Evolutionary conservation across 2,329 filamentous ascomycete genomes (phyloP), one percentile per base, ranked within the genome.

Genomic region (Aaosphaeria pasadenensis): DNA sequence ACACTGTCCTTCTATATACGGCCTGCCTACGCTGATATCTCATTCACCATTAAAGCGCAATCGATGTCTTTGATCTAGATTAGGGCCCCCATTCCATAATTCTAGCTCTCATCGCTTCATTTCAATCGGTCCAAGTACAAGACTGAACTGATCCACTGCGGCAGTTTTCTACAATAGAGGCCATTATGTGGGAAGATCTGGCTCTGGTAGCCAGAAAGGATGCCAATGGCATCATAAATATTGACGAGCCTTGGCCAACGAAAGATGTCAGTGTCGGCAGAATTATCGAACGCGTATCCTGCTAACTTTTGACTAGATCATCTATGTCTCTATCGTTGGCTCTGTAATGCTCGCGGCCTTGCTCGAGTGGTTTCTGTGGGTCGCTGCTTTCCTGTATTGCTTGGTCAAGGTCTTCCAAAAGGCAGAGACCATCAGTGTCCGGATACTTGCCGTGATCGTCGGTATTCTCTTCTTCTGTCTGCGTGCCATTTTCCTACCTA

Each of bases 331-430:
- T 47, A 86, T 96, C 56, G 81, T 96, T 33, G 89, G 89, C 13
- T 71, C 86, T 5, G 77, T 96, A 43, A 90, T 96, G 85, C 62
- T 94, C 28, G 88, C 88, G 50, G 92, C 92, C 2, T 78, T 91
- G 30, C 77, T 97, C 6, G 92, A 97, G 74, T 97, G 94, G 91
- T 85, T 96, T 51, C 81, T 97, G 11, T 96, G 91, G 90, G 79
- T 97, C 38, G 84, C 87, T n/a, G 91, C 92, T 4, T 97, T 97
- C 66, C 67, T 94, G 53, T 97, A 96, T 72, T 97, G 92, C 66
- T 76, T 96, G 1, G 75, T 84, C 64, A 96, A 96, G 69, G 91
- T 92, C 30, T 96, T 87, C 62, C 77, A 83, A 55, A 97, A 97
- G 70, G 91, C 92, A 17, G 89, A 95, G 60, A 87, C 90, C 65